Conservation (phyloP, 164 flowering plant species). For the Tinospora cordifolia region DNA sequence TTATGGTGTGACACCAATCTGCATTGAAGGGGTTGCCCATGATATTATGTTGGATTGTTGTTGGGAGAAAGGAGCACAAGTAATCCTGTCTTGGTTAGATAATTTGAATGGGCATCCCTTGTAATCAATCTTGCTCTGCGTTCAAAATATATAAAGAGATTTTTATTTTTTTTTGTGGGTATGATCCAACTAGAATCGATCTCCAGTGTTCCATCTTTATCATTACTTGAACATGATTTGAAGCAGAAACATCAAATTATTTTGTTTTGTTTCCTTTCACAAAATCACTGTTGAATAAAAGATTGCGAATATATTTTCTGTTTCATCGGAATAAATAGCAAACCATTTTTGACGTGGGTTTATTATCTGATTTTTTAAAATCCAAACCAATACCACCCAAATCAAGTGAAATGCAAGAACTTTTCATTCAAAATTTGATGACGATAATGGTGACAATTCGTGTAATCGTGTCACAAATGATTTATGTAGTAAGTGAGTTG, state of each 20-base stretch:
- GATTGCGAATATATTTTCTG: no score
- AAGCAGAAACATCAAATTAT: neutral
- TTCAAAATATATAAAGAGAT: no score
- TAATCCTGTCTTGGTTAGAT: constrained; percentile 61
- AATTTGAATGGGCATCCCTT: constrained; percentile 18
- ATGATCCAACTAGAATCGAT: neutral
- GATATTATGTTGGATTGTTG: constrained; percentile 84
- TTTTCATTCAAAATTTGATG: neutral
- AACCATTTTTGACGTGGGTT: neutral
- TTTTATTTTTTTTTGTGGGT: neutral
- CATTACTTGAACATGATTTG: neutral
- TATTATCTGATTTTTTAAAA: neutral
- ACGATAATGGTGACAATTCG: no score
- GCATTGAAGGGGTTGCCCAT: constrained; percentile 37
- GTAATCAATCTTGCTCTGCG: neutral
- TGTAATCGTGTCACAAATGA: no score
- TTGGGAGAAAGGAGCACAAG: constrained; percentile 78
- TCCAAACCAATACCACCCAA: no score
- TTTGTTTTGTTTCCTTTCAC: no score
- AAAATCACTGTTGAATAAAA: no score
- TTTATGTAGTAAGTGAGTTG: no score
- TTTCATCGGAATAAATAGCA: no score
- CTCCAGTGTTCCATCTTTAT: neutral
- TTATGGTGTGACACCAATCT: constrained; percentile 24
- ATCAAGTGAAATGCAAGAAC: no score